Percentiles rank a stretch among this genome's conserved stretches.
Conservation (phyloP, 371 early-diverging fungal genomes). For the Mortierella sp. region DNA sequence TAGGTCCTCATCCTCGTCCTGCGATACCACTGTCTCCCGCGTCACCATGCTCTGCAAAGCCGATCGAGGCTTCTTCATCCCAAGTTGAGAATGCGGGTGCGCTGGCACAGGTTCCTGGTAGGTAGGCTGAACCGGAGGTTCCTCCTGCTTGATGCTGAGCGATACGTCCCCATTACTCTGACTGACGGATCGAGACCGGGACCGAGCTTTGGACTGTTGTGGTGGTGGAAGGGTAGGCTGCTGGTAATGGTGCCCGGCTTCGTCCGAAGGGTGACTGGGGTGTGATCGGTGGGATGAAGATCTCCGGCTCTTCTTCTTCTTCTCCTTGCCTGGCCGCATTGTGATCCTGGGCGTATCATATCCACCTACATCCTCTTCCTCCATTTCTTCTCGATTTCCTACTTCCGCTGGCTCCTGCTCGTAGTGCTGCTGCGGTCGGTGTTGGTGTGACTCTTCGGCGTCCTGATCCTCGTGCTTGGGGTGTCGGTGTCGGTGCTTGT, state of each 20-base stretch:
- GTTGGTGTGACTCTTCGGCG: not conserved
- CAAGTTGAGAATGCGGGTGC: slow-evolving; percentile 9
- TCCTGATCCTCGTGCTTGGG: slow-evolving; percentile 22
- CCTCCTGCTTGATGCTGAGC: slow-evolving; percentile 33
- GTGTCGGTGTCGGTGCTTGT: slow-evolving; percentile 49
- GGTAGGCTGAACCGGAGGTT: not conserved
- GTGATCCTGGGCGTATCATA: slow-evolving; percentile 23
- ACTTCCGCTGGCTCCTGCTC: not conserved
- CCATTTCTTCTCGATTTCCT: slow-evolving; percentile 7
- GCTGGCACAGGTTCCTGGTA: not conserved
- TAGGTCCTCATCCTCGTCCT: slow-evolving; percentile 23
- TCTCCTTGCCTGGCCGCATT: slow-evolving; percentile 21
- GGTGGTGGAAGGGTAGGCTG: not conserved
- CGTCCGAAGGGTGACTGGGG: slow-evolving; percentile 9
- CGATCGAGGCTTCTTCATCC: slow-evolving; percentile 38
- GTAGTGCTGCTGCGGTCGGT: not conserved
- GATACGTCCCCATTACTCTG: slow-evolving; percentile 9
- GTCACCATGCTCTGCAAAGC: slow-evolving; percentile 19
- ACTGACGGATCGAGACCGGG: slow-evolving; percentile 30
- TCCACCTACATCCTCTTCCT: slow-evolving; percentile 8
- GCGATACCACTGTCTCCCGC: slow-evolving; percentile 4
- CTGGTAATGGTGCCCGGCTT: not conserved
- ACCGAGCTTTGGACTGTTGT: slow-evolving; percentile 10
- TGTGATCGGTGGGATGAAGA: slow-evolving; percentile 17
- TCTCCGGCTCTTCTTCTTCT: slow-evolving; percentile 7